Conservation (phyloP, 1,284 basidiomycete species). For the Inonotus obliquus region DNA sequence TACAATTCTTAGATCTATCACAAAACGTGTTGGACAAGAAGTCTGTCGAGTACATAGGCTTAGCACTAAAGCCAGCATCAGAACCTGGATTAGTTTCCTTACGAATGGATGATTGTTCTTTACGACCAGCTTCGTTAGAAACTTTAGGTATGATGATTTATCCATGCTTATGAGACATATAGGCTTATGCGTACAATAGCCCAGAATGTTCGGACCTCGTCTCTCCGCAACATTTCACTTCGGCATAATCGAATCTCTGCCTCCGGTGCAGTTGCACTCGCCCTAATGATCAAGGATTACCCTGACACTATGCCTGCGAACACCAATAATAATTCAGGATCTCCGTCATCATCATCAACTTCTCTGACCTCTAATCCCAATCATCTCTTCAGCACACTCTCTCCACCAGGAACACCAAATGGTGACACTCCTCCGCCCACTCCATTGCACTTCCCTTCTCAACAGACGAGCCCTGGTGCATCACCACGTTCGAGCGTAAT, state of each 20-base stretch:
- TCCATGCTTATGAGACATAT: not conserved
- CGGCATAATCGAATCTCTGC: constrained; percentile 81
- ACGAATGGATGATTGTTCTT: constrained; percentile 76
- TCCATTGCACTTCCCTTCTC: constrained; percentile 22
- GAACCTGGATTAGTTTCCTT: constrained; percentile 67
- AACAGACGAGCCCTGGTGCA: constrained; percentile 25
- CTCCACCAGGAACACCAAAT: constrained; percentile 21
- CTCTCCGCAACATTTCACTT: constrained; percentile 81
- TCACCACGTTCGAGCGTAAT: constrained; percentile 38
- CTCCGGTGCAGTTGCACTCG: constrained; percentile 84
- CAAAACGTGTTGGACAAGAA: constrained; percentile 85
- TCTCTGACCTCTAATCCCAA: constrained; percentile 25
- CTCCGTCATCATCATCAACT: constrained; percentile 21
- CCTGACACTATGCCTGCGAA: constrained; percentile 60
- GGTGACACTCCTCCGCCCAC: constrained; percentile 20
- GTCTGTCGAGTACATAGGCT: constrained; percentile 77
- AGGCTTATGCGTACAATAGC: constrained; percentile 38
- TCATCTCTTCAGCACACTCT: constrained; percentile 26
- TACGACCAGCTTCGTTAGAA: constrained; percentile 72
- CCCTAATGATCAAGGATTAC: constrained; percentile 93
- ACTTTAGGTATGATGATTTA: constrained; percentile 55
- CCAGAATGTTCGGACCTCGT: constrained; percentile 76
- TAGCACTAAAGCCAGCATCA: constrained; percentile 54
- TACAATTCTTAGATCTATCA: constrained; percentile 87
- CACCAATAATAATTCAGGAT: constrained; percentile 10